Percentiles rank a stretch among this genome's conserved stretches.
phyloP scores from a whole-genome alignment of 495 filamentous ascomycete species.

The Cercophora sp. region DNA sequence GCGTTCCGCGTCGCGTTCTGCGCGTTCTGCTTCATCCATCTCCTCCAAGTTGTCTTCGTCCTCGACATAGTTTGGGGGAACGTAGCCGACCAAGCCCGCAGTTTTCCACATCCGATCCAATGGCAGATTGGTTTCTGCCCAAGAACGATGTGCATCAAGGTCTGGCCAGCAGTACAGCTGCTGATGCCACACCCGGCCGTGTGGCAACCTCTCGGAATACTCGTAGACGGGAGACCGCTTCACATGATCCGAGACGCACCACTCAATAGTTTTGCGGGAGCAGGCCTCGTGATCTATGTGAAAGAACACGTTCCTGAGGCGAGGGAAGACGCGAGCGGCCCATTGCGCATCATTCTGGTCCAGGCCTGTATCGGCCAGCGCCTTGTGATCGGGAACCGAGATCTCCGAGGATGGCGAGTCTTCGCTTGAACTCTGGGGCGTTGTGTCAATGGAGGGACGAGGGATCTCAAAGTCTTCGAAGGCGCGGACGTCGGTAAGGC shows the following conservation, averaged over 20 bases:
- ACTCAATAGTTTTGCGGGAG: conserved; percentile 9
- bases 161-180: conserved; percentile 37
- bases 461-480: too few relatives aligned
- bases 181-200: too few relatives aligned
- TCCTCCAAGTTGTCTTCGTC: too few relatives aligned
- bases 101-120: conserved; percentile 1
- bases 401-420: background rate
- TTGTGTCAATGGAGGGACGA: too few relatives aligned
- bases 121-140: conserved; percentile 10
- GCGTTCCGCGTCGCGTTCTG: background rate
- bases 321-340: background rate
- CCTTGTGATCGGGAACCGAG: background rate
- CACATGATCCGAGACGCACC: conserved; percentile 25
- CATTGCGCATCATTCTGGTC: background rate
- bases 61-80: too few relatives aligned
- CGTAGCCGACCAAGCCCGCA: background rate
- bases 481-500: background rate
- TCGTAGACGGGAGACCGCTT: conserved; percentile 17
- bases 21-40: too few relatives aligned
- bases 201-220: too few relatives aligned
- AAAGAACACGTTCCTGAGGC: conserved; percentile 20
- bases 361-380: too few relatives aligned
- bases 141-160: conserved; percentile 10
- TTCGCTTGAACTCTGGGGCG: too few relatives aligned
- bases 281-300: background rate